phyloP scores from a whole-genome alignment of 495 filamentous ascomycete genomes.

The Xylaria nigripes region DNA sequence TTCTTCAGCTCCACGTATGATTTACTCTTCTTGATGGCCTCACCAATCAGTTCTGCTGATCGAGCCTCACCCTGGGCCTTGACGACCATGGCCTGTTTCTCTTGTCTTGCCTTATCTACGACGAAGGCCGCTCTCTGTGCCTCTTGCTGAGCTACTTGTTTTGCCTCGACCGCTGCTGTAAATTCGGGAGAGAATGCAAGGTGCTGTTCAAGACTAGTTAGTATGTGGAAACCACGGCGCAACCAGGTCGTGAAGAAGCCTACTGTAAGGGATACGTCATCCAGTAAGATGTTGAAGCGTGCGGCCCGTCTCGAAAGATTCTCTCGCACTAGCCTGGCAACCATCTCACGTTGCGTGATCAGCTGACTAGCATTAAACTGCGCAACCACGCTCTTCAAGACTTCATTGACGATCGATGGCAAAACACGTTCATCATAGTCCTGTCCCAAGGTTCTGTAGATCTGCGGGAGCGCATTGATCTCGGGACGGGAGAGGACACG shows the following conservation, averaged over 20 bases:
- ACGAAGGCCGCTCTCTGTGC: slow-evolving; percentile 95
- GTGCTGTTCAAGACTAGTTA: slow-evolving; percentile 52
- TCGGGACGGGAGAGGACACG: slow-evolving; percentile 93
- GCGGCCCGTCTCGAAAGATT: slow-evolving; percentile 86
- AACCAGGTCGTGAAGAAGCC: slow-evolving; percentile 15
- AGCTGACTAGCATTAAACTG: slow-evolving; percentile 98
- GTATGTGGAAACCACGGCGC: background rate
- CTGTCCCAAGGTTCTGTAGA: slow-evolving; percentile 89
- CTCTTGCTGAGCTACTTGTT: slow-evolving; percentile 98
- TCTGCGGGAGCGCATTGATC: slow-evolving; percentile 82
- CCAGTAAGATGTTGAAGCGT: slow-evolving; percentile 92
- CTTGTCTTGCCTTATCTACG: slow-evolving; percentile 96
- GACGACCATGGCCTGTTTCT: slow-evolving; percentile 98
- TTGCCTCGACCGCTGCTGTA: slow-evolving; percentile 96
- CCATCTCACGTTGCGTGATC: slow-evolving; percentile 97
- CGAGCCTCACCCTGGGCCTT: slow-evolving; percentile 98
- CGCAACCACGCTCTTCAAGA: slow-evolving; percentile 95
- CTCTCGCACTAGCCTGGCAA: slow-evolving; percentile 82
- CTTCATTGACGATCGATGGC: slow-evolving; percentile 97
- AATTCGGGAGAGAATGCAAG: slow-evolving; percentile 99
- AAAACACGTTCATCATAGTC: slow-evolving; percentile 97
- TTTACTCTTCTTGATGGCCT: slow-evolving; percentile 98
- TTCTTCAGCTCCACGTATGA: slow-evolving; percentile 93
- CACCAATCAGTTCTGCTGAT: slow-evolving; percentile 94
- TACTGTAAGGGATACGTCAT: slow-evolving; percentile 97